phyloP scores from a whole-genome alignment of 805 yeast species.

The Debaryomyces hansenii region DNA sequence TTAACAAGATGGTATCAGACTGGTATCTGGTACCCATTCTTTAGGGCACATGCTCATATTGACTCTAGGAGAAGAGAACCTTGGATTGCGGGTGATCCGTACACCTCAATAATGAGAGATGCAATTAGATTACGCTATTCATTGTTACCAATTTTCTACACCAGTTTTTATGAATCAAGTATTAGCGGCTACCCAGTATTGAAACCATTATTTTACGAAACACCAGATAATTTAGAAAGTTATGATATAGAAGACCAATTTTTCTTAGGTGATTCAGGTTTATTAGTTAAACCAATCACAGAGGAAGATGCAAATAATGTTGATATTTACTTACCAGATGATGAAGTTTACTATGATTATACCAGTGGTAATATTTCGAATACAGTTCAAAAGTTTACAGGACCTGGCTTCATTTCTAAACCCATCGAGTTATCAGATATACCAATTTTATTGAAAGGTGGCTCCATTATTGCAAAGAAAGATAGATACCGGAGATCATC shows the following conservation, averaged over 20 bases:
- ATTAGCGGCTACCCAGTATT: conserved; percentile 67
- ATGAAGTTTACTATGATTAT: conserved; percentile 57
- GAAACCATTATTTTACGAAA: conserved; percentile 63
- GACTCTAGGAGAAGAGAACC: conserved; percentile 94
- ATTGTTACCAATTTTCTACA: conserved; percentile 77
- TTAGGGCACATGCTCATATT: conserved; percentile 95
- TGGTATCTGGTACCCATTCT: conserved; percentile 95
- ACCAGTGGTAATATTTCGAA: conserved; percentile 28
- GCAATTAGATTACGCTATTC: conserved; percentile 73
- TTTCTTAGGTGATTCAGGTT: conserved; percentile 67
- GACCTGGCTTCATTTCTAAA: conserved; percentile 35
- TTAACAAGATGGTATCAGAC: conserved; percentile 93
- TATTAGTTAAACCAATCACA: conserved; percentile 80
- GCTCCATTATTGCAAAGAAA: conserved; percentile 65
- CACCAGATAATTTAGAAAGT: conserved; percentile 45
- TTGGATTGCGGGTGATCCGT: conserved; percentile 78
- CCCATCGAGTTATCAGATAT: conserved; percentile 56
- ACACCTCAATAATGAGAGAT: conserved; percentile 62
- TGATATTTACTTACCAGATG: conserved; percentile 53
- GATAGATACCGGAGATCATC: conserved; percentile 81
- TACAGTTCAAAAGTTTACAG: conserved; percentile 1
- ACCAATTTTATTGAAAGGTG: conserved; percentile 79
- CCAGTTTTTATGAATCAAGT: conserved; percentile 68
- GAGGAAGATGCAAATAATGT: conserved; percentile 46
- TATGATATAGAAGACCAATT: conserved; percentile 80